phyloP scores from a whole-genome alignment of 805 yeast species.

The Wickerhamomyces queroliae region DNA sequence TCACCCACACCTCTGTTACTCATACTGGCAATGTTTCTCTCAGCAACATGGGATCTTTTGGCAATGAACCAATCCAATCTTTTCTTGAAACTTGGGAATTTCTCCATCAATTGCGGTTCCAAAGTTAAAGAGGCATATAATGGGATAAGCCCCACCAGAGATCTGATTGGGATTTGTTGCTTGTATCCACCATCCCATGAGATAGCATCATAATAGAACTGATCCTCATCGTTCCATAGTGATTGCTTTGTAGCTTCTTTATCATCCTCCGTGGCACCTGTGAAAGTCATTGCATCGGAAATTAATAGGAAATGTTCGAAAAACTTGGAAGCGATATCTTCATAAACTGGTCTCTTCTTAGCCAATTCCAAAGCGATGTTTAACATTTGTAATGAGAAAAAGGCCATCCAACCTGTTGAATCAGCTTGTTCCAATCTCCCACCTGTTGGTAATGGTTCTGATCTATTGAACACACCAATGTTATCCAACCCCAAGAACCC shows the following conservation, averaged over 20 bases:
- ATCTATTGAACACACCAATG: slow-evolving; percentile 87
- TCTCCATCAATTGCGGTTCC: slow-evolving; percentile 74
- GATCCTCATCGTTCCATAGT: slow-evolving; percentile 85
- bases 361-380: slow-evolving; percentile 90
- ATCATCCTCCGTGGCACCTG: slow-evolving; percentile 32
- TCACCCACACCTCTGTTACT: slow-evolving; percentile 71
- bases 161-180: slow-evolving; percentile 75
- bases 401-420: slow-evolving; percentile 98
- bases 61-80: slow-evolving; percentile 80
- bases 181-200: slow-evolving; percentile 67
- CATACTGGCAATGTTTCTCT: slow-evolving; percentile 84
- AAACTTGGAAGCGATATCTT: slow-evolving; percentile 89
- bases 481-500: slow-evolving; percentile 92
- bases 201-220: slow-evolving; percentile 88
- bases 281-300: slow-evolving; percentile 89
- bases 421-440: slow-evolving; percentile 90
- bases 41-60: slow-evolving; percentile 62
- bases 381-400: slow-evolving; percentile 84
- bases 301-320: slow-evolving; percentile 88
- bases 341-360: slow-evolving; percentile 78
- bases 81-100: slow-evolving; percentile 77
- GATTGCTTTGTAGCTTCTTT: slow-evolving; percentile 49
- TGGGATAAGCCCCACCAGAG: slow-evolving; percentile 89
- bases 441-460: slow-evolving; percentile 91
- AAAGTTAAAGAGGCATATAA: slow-evolving; percentile 82